Conservation (phyloP, 306 rosid species). For the Quercus berberidifolia region DNA sequence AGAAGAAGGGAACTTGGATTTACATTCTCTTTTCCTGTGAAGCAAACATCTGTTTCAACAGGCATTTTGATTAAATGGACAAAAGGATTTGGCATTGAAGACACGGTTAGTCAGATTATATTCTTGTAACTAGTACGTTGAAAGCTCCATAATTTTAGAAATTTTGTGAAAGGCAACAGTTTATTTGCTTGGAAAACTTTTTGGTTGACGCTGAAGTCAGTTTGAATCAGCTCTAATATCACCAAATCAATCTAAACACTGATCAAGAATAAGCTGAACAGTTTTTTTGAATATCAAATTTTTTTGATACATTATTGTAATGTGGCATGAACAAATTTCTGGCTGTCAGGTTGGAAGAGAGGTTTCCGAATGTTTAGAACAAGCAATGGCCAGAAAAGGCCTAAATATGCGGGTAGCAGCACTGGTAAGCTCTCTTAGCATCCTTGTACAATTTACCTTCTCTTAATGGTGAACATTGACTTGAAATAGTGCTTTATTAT, state of each 20-base stretch:
- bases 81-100: constrained; percentile 66
- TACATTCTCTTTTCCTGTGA: constrained; percentile 92
- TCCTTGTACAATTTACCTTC: background rate
- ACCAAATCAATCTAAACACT: background rate
- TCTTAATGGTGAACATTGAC: background rate
- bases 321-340: background rate
- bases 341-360: constrained; percentile 79
- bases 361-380: constrained; percentile 66
- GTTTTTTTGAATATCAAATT: background rate
- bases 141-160: constrained; percentile 12
- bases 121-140: constrained; percentile 7
- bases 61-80: constrained; percentile 93
- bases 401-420: constrained; percentile 70
- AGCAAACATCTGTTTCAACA: constrained; percentile 66
- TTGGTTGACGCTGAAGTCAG: constrained; percentile 10
- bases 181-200: background rate
- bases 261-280: background rate
- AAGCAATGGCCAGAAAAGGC: constrained; percentile 62
- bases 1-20: constrained; percentile 77
- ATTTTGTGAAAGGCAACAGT: constrained; percentile 3
- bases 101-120: constrained; percentile 63
- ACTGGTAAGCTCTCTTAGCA: constrained; percentile 51
- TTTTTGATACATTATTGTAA: no score
- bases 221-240: background rate
- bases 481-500: background rate